phyloP scores from a whole-genome alignment of 2,329 filamentous ascomycete genomes.

The Botrytis pseudocinerea region DNA sequence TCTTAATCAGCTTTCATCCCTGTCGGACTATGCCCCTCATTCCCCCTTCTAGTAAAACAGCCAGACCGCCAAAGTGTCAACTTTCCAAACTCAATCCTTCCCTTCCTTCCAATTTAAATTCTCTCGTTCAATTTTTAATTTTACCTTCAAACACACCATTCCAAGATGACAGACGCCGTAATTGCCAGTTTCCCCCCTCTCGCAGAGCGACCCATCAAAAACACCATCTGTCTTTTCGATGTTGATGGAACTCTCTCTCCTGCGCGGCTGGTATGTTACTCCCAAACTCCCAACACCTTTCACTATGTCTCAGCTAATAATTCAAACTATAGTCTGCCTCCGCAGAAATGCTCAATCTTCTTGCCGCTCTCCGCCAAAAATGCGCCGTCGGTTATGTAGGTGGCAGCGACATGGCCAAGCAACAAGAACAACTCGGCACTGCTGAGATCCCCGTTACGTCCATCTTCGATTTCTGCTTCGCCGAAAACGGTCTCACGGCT shows the following conservation, averaged over 20 bases:
- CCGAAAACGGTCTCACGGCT: conserved; percentile 93
- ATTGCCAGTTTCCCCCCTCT: conserved; percentile 60
- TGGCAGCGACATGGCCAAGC: conserved; percentile 87
- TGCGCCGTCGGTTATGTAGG: conserved; percentile 90
- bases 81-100: not conserved
- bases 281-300: conserved; percentile 4
- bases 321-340: not conserved
- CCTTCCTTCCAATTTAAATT: not conserved
- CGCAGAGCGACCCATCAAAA: conserved; percentile 80
- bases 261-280: conserved; percentile 68
- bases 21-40: conserved; percentile 4
- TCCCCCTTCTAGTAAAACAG: conserved; percentile 4
- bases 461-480: conserved; percentile 97
- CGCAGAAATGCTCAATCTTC: conserved; percentile 78
- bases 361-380: conserved; percentile 79
- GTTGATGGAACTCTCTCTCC: conserved; percentile 91
- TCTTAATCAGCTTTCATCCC: conserved; percentile 2
- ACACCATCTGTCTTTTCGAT: conserved; percentile 94
- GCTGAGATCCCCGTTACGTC: conserved; percentile 67
- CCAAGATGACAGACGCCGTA: conserved; percentile 20
- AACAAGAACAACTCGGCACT: conserved; percentile 90
- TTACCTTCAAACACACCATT: not conserved
- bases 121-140: not conserved
- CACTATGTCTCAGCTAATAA: conserved; percentile 8
- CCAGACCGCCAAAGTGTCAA: conserved; percentile 20